Conservation (phyloP, 305 asterid species). For the Fraxinus xanthoxyloides region DNA sequence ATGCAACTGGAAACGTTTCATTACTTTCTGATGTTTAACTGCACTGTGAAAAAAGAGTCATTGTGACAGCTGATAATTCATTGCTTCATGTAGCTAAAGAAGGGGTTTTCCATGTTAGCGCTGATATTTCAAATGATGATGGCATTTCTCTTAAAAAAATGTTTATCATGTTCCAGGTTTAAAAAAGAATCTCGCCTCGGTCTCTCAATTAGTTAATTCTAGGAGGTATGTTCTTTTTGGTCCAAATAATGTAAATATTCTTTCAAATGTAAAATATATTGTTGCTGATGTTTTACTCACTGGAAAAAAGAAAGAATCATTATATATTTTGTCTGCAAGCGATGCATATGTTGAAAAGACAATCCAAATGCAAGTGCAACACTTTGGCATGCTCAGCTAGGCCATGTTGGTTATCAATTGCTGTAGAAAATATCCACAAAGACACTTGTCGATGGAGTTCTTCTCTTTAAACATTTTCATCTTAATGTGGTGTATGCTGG, state of each 20-base stretch:
- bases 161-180: too few species aligned
- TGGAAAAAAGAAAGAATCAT: background rate
- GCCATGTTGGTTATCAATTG: conserved; percentile 8
- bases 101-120: background rate
- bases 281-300: background rate
- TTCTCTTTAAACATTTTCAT: background rate
- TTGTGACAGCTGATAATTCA: background rate
- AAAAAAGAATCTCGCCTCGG: too few species aligned
- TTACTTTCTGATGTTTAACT: too few species aligned
- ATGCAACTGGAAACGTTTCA: too few species aligned
- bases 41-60: too few species aligned
- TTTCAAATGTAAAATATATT: background rate
- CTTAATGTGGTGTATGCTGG: background rate
- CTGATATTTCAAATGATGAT: too few species aligned
- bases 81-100: background rate
- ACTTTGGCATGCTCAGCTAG: conserved; percentile 22
- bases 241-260: too few species aligned
- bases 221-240: too few species aligned
- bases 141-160: too few species aligned
- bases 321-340: background rate
- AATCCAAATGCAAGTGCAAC: background rate
- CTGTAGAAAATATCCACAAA: background rate
- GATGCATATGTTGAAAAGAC: background rate
- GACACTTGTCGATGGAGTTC: background rate
- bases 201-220: too few species aligned